Conservation (phyloP, 257 asterid species). For the Petunia axillaris region DNA sequence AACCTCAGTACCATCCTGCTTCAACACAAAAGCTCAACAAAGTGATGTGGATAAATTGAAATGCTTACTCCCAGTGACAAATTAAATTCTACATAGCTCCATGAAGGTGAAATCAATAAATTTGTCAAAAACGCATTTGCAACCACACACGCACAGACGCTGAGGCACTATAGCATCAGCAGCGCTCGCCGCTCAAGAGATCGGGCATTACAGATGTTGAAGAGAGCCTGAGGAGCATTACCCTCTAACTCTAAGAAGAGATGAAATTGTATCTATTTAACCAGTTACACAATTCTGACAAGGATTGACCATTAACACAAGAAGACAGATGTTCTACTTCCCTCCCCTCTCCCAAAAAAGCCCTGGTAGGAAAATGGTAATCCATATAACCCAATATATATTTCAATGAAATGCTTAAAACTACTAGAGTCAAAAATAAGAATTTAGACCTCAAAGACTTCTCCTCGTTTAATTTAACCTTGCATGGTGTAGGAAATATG, state of each 20-base stretch:
- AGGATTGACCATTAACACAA: slow-evolving; percentile 9
- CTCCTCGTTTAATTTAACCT: not conserved
- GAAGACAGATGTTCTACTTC: not conserved
- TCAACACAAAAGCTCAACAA: slow-evolving; percentile 35
- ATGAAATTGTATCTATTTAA: slow-evolving; percentile 9
- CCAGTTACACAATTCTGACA: not conserved
- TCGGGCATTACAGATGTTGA: not conserved
- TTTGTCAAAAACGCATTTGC: not conserved
- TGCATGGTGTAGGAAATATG: too few relatives aligned
- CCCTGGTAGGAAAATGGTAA: not conserved
- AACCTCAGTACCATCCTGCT: slow-evolving; percentile 53
- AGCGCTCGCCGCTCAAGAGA: not conserved
- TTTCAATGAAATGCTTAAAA: not conserved
- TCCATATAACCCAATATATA: not conserved
- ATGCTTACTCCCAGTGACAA: not conserved
- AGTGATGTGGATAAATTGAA: slow-evolving; percentile 25
- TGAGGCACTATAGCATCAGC: not conserved
- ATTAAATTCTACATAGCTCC: not conserved
- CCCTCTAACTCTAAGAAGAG: not conserved
- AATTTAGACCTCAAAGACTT: not conserved
- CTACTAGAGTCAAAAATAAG: not conserved
- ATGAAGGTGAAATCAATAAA: not conserved
- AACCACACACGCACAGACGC: not conserved
- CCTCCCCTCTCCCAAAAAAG: not conserved
- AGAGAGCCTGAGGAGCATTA: not conserved